Evolutionary conservation across 2,329 filamentous ascomycete species (phyloP).

Genomic region (Teratosphaeriaceae sp.): DNA sequence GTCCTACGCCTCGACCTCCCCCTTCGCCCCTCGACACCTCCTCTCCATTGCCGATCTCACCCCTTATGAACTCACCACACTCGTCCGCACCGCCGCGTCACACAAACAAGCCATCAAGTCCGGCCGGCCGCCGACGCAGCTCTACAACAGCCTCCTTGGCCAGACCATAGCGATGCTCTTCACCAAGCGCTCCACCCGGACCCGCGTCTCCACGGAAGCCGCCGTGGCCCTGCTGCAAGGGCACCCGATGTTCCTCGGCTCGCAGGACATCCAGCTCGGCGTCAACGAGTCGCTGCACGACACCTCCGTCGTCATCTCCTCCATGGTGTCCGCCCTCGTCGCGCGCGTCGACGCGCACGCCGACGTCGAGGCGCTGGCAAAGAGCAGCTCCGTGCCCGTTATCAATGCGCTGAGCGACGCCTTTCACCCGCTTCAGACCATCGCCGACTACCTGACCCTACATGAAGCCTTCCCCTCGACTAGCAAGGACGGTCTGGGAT

Average conservation of each 20-base stretch:
- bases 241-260: conserved; percentile 92
- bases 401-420: conserved; percentile 67
- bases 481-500: conserved; percentile 52
- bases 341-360: conserved; percentile 48
- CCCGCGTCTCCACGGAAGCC: conserved; percentile 86
- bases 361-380: conserved; percentile 44
- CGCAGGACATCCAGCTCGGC: conserved; percentile 92
- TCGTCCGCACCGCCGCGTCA: conserved; percentile 73
- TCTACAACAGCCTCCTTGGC: conserved; percentile 60
- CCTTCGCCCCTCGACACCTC: conserved; percentile 70
- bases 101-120: conserved; percentile 75
- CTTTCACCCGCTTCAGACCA: conserved; percentile 88
- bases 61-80: conserved; percentile 67
- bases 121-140: conserved; percentile 48
- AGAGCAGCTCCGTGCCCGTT: conserved; percentile 43
- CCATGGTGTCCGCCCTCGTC: conserved; percentile 46
- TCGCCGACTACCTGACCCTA: conserved; percentile 91
- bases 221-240: conserved; percentile 82
- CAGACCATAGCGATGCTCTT: conserved; percentile 94
- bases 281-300: conserved; percentile 96
- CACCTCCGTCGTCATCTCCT: conserved; percentile 87
- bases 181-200: conserved; percentile 90
- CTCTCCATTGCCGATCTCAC: conserved; percentile 86
- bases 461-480: conserved; percentile 61
- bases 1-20: conserved; percentile 37